Conservation (phyloP, 129 eudicot species). For the Smallanthus sonchifolius region DNA sequence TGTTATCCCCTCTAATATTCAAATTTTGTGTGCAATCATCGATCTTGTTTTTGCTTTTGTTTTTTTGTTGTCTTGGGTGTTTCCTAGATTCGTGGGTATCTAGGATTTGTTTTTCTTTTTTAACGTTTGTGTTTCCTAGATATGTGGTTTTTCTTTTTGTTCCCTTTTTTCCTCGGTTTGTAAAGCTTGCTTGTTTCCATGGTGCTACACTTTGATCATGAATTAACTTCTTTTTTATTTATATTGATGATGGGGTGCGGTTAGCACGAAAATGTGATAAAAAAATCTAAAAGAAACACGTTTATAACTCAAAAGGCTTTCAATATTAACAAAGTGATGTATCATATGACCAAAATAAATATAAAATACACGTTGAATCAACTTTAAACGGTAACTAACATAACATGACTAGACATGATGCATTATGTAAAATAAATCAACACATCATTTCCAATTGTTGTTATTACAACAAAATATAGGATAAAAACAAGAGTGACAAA, state of each 20-base stretch:
- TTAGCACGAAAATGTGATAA: too few species aligned
- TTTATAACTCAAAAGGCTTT: too few species aligned
- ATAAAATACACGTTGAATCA: neutral
- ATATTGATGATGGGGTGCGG: too few species aligned
- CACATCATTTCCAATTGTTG: neutral
- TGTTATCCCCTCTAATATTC: conserved; percentile 35
- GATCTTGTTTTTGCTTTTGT: conserved; percentile 13
- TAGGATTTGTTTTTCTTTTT: neutral
- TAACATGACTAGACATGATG: neutral
- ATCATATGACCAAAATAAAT: too few species aligned
- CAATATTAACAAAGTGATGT: too few species aligned
- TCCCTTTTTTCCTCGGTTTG: conserved; percentile 30
- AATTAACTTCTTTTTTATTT: neutral
- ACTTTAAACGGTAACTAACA: neutral
- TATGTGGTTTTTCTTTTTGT: conserved; percentile 36
- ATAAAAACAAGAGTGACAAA: neutral
- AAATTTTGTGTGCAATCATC: conserved; percentile 40
- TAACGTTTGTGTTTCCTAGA: conserved; percentile 28
- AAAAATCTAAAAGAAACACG: neutral
- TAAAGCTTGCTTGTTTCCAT: conserved; percentile 30
- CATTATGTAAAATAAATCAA: neutral
- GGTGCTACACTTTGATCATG: conserved; percentile 15
- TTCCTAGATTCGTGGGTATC: conserved; percentile 35
- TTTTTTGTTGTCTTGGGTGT: conserved; percentile 26
- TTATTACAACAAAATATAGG: neutral